A percentile compares a stretch with the other conserved stretches of the same genome.
Conservation (phyloP, 2,329 filamentous ascomycete species). For the Colletotrichum brevisporum region DNA sequence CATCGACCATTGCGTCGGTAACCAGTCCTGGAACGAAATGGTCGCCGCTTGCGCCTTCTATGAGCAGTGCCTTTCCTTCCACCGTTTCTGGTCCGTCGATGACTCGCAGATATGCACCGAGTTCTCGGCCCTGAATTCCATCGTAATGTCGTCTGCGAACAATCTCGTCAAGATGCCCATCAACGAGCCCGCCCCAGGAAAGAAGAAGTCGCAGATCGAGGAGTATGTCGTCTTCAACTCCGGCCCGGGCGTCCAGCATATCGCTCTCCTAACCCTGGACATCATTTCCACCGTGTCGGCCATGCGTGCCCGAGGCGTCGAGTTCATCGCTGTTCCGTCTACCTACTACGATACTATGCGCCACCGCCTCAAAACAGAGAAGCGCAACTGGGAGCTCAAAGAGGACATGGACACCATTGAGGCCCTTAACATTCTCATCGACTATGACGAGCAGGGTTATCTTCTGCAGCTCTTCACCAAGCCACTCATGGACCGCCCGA, state of each 20-base stretch:
- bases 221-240: slow-evolving; percentile 93
- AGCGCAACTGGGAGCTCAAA: slow-evolving; percentile 73
- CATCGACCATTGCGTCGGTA: slow-evolving; percentile 97
- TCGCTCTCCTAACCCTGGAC: slow-evolving; percentile 85
- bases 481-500: slow-evolving; percentile 94
- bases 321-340: slow-evolving; percentile 91
- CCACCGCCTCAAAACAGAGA: slow-evolving; percentile 76
- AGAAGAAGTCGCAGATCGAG: slow-evolving; percentile 94
- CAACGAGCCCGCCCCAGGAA: slow-evolving; percentile 92
- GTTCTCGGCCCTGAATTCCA: slow-evolving; percentile 87
- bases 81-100: slow-evolving; percentile 97
- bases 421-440: slow-evolving; percentile 88
- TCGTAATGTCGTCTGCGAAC: slow-evolving; percentile 91
- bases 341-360: slow-evolving; percentile 89
- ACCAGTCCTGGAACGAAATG: slow-evolving; percentile 97
- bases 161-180: slow-evolving; percentile 97
- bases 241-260: slow-evolving; percentile 92
- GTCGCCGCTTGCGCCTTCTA: slow-evolving; percentile 78
- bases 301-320: slow-evolving; percentile 87
- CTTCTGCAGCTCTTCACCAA: slow-evolving; percentile 83
- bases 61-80: slow-evolving; percentile 90
- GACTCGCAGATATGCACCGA: slow-evolving; percentile 94
- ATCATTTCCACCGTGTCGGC: slow-evolving; percentile 84
- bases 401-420: slow-evolving; percentile 86
- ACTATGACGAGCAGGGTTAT: slow-evolving; percentile 95